These are phyloP conservation scores for Penicillium palitans DNA, from an alignment of 2,329 filamentous ascomycete species.

Conservation along the genomic window DNA sequence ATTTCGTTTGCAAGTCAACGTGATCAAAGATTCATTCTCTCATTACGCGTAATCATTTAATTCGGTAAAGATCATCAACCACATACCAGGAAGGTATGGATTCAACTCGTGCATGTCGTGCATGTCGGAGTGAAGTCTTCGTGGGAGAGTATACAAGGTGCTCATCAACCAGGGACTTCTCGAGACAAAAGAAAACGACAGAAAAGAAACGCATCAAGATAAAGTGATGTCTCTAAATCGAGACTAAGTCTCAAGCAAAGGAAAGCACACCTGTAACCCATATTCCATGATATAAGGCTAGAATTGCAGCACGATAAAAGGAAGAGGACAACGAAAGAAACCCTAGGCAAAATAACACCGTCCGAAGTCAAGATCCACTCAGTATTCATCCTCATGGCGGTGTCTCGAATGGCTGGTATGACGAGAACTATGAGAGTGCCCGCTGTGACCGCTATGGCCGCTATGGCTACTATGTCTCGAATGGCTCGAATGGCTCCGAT, in stretches of 20 bases:
- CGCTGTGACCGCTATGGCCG: not conserved
- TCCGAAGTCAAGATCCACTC: not conserved
- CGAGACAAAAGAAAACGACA: not conserved
- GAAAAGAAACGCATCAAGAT: not conserved
- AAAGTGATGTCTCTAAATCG: not conserved
- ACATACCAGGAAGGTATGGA: not conserved
- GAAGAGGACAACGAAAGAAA: not conserved
- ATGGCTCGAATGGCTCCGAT: constrained; percentile 20
- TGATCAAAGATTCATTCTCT: not conserved
- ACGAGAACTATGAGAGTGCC: constrained; percentile 4
- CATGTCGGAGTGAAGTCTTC: not conserved
- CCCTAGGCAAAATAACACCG: not conserved
- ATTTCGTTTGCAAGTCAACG: not conserved
- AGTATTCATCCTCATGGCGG: constrained; percentile 6
- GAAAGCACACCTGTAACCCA: not conserved
- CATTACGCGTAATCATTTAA: not conserved
- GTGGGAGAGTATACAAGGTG: not conserved
- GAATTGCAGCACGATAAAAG: not conserved
- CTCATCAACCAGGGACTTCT: no score
- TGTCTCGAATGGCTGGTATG: constrained; percentile 21
- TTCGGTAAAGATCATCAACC: not conserved
- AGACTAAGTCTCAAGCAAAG: not conserved
- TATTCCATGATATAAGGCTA: not conserved
- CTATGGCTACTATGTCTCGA: constrained; percentile 1
- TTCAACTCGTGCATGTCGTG: not conserved